A percentile compares a stretch with the other conserved stretches of the same genome.
Conservation (phyloP, 768 basidiomycete genomes). For the Mycena olivaceomarginata region DNA sequence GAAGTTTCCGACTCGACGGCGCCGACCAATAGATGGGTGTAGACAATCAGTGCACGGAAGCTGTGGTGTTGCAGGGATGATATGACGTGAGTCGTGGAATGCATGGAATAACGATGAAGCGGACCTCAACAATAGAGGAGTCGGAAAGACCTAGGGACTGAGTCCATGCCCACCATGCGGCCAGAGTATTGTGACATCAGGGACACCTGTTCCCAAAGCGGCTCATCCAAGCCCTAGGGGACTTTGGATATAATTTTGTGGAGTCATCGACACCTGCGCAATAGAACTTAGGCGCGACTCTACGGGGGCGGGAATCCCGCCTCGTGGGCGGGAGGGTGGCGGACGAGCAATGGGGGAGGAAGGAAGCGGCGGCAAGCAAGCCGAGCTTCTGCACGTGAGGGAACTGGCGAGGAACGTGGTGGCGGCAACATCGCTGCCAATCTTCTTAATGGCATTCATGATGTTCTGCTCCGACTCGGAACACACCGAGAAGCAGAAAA, state of each 20-base stretch:
- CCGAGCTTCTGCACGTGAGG: slow-evolving; percentile 11
- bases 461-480: slow-evolving; percentile 1
- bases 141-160: background rate
- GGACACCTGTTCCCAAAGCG: background rate
- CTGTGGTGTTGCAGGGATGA: slow-evolving; percentile 2
- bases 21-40: slow-evolving; percentile 1
- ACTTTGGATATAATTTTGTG: too few species aligned
- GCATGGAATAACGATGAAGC: slow-evolving; percentile 5
- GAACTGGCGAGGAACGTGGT: background rate
- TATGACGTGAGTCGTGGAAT: slow-evolving; percentile 12
- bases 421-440: too few species aligned
- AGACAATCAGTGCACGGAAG: slow-evolving; percentile 10
- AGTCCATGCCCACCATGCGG: background rate
- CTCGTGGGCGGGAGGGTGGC: background rate
- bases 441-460: background rate
- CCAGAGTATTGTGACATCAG: slow-evolving; percentile 1
- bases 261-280: background rate
- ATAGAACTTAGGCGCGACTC: background rate
- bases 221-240: background rate
- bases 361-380: background rate
- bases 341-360: background rate
- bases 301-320: slow-evolving; percentile 1
- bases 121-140: slow-evolving; percentile 4
- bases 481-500: background rate
- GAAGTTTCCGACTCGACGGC: slow-evolving; percentile 4